Conservation (phyloP, 2,329 filamentous ascomycete species). For the Fusarium algeriense region DNA sequence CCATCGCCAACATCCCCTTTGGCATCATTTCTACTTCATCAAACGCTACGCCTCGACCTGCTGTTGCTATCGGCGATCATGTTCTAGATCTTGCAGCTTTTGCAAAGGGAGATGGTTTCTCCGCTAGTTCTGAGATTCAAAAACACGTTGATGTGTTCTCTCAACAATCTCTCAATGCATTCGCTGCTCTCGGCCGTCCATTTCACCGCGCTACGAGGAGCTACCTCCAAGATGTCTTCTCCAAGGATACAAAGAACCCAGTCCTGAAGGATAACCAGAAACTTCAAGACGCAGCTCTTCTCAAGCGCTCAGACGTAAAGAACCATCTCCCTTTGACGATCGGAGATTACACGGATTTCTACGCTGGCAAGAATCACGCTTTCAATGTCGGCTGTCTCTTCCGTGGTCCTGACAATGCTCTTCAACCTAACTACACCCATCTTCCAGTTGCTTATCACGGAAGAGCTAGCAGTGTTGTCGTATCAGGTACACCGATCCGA, state of each 20-base stretch:
- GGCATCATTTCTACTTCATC: slow-evolving; percentile 78
- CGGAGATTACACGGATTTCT: slow-evolving; percentile 89
- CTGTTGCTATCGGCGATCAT: slow-evolving; percentile 78
- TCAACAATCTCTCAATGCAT: slow-evolving; percentile 49
- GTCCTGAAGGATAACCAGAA: slow-evolving; percentile 54
- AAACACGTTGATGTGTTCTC: slow-evolving; percentile 47
- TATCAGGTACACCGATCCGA: slow-evolving; percentile 78
- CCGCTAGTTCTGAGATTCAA: slow-evolving; percentile 41
- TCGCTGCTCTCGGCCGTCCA: slow-evolving; percentile 69
- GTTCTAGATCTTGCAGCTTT: slow-evolving; percentile 78
- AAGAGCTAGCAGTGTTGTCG: slow-evolving; percentile 79
- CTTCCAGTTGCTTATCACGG: slow-evolving; percentile 86
- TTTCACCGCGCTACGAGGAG: slow-evolving; percentile 77
- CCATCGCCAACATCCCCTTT: slow-evolving; percentile 84
- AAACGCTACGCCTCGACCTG: slow-evolving; percentile 69
- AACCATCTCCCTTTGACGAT: slow-evolving; percentile 81
- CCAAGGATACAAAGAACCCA: slow-evolving; percentile 62
- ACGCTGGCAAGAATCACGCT: slow-evolving; percentile 82
- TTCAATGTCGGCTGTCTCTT: slow-evolving; percentile 78
- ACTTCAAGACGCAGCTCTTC: slow-evolving; percentile 47
- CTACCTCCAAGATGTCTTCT: slow-evolving; percentile 73
- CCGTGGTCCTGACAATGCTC: slow-evolving; percentile 77
- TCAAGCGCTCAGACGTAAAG: slow-evolving; percentile 61
- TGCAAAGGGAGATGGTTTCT: slow-evolving; percentile 59
- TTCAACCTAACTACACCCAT: slow-evolving; percentile 85